Conservation (phyloP, 306 rosid species). For the Bauhinia variegata region DNA sequence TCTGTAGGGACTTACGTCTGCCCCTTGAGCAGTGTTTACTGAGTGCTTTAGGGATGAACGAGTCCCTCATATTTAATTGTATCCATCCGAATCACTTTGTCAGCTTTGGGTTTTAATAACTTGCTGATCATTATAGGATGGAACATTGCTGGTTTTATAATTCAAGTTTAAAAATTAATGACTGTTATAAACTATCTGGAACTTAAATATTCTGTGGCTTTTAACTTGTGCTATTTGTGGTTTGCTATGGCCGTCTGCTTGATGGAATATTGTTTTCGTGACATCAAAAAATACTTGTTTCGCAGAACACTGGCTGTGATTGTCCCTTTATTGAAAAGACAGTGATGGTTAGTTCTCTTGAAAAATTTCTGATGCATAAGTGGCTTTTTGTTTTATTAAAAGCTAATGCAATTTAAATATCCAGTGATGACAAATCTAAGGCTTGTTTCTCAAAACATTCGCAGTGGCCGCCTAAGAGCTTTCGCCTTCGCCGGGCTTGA, state of each 20-base stretch:
- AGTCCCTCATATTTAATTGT: conserved; percentile 28
- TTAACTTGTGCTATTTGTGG: background rate
- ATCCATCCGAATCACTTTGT: conserved; percentile 51
- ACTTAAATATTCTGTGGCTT: background rate
- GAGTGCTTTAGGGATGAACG: conserved; percentile 43
- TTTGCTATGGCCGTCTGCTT: background rate
- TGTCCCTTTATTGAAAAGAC: too few relatives aligned
- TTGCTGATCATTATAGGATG: conserved; percentile 51
- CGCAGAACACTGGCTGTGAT: too few relatives aligned
- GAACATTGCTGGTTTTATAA: conserved; percentile 4
- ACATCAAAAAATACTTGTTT: conserved; percentile 48
- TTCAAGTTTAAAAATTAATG: too few relatives aligned
- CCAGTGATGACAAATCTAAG: background rate
- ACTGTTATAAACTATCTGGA: too few relatives aligned
- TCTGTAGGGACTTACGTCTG: conserved; percentile 33
- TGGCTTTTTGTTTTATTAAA: background rate
- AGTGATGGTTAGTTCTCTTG: too few relatives aligned
- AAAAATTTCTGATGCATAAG: too few relatives aligned
- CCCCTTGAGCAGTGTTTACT: conserved; percentile 35
- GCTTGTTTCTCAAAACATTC: conserved; percentile 40
- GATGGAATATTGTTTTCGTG: conserved; percentile 49
- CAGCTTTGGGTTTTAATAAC: conserved; percentile 23
- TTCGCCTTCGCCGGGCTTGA: conserved; percentile 54
- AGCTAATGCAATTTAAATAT: too few relatives aligned
- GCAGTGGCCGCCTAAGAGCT: conserved; percentile 56